These are phyloP conservation scores for Fusarium sp. DNA, from an alignment of 2,329 filamentous ascomycete genomes.

Conservation along the genomic window DNA sequence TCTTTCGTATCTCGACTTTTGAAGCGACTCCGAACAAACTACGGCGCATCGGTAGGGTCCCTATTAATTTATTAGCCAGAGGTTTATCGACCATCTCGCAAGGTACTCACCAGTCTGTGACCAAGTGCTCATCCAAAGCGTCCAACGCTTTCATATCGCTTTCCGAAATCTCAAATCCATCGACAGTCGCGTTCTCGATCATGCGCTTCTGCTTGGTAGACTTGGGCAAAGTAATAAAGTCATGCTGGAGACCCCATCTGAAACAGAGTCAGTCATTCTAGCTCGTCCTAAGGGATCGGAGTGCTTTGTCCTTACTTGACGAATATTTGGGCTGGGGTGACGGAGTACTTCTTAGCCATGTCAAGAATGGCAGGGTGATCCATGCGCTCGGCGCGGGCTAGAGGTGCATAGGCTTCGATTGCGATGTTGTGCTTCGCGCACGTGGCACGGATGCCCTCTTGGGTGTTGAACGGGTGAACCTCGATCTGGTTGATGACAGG, in stretches of 20 bases:
- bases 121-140: slow-evolving; percentile 75
- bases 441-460: slow-evolving; percentile 71
- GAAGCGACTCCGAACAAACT: not conserved
- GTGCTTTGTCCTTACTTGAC: slow-evolving; percentile 61
- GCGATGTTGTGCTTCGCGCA: slow-evolving; percentile 75
- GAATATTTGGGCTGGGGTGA: slow-evolving; percentile 78
- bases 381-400: slow-evolving; percentile 78
- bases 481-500: slow-evolving; percentile 85
- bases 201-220: slow-evolving; percentile 72
- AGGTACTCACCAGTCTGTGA: slow-evolving; percentile 70
- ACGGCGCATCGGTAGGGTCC: slow-evolving; percentile 49
- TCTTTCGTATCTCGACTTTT: not conserved
- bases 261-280: not conserved
- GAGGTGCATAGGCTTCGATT: slow-evolving; percentile 83
- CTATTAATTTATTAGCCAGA: slow-evolving; percentile 27
- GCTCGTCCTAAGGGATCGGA: no score
- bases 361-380: slow-evolving; percentile 70
- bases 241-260: slow-evolving; percentile 81
- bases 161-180: slow-evolving; percentile 68
- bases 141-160: slow-evolving; percentile 73
- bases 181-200: slow-evolving; percentile 71
- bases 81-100: rapidly evolving
- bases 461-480: slow-evolving; percentile 84
- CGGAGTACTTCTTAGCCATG: slow-evolving; percentile 74
- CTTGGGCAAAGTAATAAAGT: slow-evolving; percentile 79